Conservation (phyloP, 768 basidiomycete species). For the Suillus plorans region DNA sequence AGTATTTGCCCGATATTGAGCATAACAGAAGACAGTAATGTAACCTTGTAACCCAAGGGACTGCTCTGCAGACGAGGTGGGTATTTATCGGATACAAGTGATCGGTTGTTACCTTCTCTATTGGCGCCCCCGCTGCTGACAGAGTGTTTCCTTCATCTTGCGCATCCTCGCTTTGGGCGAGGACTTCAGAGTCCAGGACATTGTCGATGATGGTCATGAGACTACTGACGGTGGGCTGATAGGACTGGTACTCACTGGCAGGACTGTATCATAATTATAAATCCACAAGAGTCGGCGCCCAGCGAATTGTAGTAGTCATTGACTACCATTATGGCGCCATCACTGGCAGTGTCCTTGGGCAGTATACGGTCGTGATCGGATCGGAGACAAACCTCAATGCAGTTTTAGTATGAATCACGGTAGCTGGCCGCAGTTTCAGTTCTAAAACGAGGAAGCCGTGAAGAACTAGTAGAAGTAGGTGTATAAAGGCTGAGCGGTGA, state of each 20-base stretch:
- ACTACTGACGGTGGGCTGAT: neutral
- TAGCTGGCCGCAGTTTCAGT: too few relatives aligned
- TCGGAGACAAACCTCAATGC: too few relatives aligned
- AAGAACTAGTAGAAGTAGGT: too few relatives aligned
- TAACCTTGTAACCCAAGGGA: slow-evolving; percentile 10
- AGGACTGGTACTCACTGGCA: neutral
- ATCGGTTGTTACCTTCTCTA: neutral
- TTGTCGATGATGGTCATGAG: neutral
- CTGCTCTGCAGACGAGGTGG: neutral
- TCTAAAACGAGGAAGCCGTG: too few relatives aligned
- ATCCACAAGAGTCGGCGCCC: too few relatives aligned
- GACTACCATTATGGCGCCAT: neutral
- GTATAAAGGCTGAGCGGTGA: too few relatives aligned
- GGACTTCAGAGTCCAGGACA: neutral
- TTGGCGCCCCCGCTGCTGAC: neutral
- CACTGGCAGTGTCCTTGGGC: too few relatives aligned
- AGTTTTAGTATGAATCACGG: too few relatives aligned
- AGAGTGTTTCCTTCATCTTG: neutral
- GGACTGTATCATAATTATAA: neutral
- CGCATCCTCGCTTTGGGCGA: neutral
- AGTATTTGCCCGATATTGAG: slow-evolving; percentile 7
- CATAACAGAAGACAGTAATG: slow-evolving; percentile 5
- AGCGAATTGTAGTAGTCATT: neutral
- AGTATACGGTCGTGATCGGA: too few relatives aligned
- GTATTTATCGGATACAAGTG: neutral